phyloP scores from a whole-genome alignment of 371 early-diverging fungal genomes.

The Synchytrium microbalum region DNA sequence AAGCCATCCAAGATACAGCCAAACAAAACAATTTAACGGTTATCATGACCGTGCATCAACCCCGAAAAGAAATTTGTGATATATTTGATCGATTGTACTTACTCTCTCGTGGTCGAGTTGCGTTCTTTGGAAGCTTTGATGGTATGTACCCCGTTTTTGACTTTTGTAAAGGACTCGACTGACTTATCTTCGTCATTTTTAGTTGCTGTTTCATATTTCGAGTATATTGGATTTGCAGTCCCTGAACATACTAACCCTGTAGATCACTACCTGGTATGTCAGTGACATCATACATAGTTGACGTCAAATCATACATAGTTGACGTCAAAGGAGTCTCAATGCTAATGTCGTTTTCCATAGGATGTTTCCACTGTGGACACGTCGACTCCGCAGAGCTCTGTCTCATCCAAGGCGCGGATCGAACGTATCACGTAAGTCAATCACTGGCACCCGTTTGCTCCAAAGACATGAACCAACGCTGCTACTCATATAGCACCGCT shows the following conservation, averaged over 20 bases:
- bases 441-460: background rate
- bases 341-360: no score
- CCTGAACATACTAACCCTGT: background rate
- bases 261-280: background rate
- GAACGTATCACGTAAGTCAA: background rate
- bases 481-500: no score
- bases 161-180: background rate
- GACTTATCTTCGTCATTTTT: background rate
- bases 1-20: background rate
- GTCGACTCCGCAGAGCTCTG: background rate
- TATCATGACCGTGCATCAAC: slow-evolving; percentile 66
- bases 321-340: no score
- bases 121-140: background rate
- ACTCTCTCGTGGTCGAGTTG: slow-evolving; percentile 47
- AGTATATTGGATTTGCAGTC: background rate
- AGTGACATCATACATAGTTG: no score
- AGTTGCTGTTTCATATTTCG: background rate
- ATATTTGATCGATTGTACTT: slow-evolving; percentile 85
- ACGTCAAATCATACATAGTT: background rate
- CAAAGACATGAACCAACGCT: no score
- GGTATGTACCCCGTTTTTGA: background rate
- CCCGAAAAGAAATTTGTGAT: slow-evolving; percentile 81
- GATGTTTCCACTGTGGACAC: background rate
- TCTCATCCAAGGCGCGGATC: background rate
- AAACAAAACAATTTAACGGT: background rate